Conservation (phyloP, 352 stramenopile species). For the Thalassiosira livingstoniorum region DNA sequence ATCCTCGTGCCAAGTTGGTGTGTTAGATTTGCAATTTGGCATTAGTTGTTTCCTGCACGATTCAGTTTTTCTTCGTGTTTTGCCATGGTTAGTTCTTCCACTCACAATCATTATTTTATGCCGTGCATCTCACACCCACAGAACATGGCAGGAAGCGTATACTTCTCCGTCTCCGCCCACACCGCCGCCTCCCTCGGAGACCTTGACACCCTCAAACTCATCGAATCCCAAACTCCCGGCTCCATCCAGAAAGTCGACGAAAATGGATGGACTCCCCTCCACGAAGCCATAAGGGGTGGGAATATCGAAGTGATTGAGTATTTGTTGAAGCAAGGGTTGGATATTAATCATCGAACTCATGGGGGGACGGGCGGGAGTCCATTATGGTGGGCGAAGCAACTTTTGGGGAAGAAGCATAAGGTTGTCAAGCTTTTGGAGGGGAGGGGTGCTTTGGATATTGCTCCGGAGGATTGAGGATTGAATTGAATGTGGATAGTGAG, state of each 20-base stretch:
- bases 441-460: slow-evolving; percentile 33
- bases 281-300: slow-evolving; percentile 73
- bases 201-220: background rate
- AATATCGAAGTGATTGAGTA: slow-evolving; percentile 65
- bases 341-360: slow-evolving; percentile 37
- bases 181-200: slow-evolving; percentile 16
- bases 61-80: no score
- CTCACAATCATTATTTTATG: no score
- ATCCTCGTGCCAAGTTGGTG: slow-evolving; percentile 26
- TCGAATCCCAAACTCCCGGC: slow-evolving; percentile 3
- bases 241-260: slow-evolving; percentile 32
- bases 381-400: slow-evolving; percentile 47
- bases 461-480: background rate
- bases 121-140: no score
- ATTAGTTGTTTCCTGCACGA: no score
- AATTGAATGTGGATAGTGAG: no score
- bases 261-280: slow-evolving; percentile 63
- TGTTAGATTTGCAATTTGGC: background rate
- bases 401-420: slow-evolving; percentile 28
- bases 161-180: slow-evolving; percentile 3
- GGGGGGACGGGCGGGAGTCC: slow-evolving; percentile 27
- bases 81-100: no score
- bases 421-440: slow-evolving; percentile 43
- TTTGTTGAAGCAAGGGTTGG: slow-evolving; percentile 64
- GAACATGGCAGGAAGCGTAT: no score